phyloP scores from a whole-genome alignment of 345 rosid genomes.

The Heritiera littoralis region DNA sequence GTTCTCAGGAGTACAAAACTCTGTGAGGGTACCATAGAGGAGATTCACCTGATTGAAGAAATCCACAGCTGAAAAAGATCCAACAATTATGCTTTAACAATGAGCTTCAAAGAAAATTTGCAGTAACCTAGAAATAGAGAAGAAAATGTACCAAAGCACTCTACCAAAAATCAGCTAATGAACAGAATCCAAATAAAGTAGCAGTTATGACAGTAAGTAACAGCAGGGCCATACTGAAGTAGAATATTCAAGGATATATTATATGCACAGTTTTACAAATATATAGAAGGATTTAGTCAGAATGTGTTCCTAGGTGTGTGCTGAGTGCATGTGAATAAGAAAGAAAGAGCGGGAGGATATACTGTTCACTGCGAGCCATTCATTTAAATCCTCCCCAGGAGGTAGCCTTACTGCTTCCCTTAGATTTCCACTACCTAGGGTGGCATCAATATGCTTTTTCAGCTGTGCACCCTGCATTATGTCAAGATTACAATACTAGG shows the following conservation, averaged over 20 bases:
- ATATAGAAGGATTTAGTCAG: conserved; percentile 1
- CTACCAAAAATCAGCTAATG: neutral
- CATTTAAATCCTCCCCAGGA: conserved; percentile 97
- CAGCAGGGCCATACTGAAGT: neutral
- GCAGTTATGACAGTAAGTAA: neutral
- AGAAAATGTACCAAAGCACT: neutral
- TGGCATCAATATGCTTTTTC: conserved; percentile 95
- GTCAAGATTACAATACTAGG: conserved; percentile 12
- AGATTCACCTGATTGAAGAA: conserved; percentile 99
- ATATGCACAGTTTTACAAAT: neutral
- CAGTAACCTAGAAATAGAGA: neutral
- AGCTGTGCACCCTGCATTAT: conserved; percentile 94
- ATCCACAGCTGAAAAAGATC: conserved; percentile 82
- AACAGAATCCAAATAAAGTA: neutral
- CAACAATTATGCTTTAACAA: conserved; percentile 27
- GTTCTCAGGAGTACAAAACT: conserved; percentile 92
- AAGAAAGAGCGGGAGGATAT: conserved; percentile 24
- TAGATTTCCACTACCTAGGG: conserved; percentile 94
- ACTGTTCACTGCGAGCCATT: conserved; percentile 99
- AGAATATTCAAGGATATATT: conserved; percentile 12
- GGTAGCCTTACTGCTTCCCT: conserved; percentile 99
- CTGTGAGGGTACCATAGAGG: conserved; percentile 97
- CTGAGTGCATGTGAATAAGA: neutral
- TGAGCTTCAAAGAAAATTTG: conserved; percentile 15
- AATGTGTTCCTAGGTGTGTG: neutral